Base-by-base conservation (phyloP, 2,329 filamentous ascomycete species). In the Fusarium dimerum region DNA sequence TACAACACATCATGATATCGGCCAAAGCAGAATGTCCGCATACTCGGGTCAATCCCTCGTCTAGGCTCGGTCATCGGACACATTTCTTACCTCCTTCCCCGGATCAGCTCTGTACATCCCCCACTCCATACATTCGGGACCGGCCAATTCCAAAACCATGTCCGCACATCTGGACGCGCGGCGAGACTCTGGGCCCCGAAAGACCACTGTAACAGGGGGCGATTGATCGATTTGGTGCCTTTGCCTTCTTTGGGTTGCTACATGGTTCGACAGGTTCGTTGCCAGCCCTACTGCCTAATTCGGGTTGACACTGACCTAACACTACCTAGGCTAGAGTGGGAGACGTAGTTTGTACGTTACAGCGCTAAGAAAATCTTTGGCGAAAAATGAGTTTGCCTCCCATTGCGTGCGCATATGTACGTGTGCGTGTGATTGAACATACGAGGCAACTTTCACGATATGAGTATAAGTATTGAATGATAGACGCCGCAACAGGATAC, bases 271-370 rank as follows among this genome's bases (percentile, higher is more conserved):
- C 13, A 50, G 42, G 39, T n/a, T 36, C 32, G 32, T 36, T 30
- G 52, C 45, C 52, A 53, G 45, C 59, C 54, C 50, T 65, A 60
- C 63, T 65, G 61, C 62, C 55, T 66, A 43, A 26, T 7, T 26
- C 7, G 20, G 20, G 20, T 26, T 26, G 20, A 26, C 20, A 26
- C 43, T 54, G 44, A 45, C 53, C 26, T 26, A 26, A 26, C 20
- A 26, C 20, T n/a, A 11, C 30, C 30, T 36, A 49, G 54, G 46
- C 39, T 40, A 41, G 48, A 47, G 50, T 51, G 56, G 26, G n/a
- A 46, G 51, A 15, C 32, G 30, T 32, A 51, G 57, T 48, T 51
- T 60, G 52, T 53, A 26, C 16, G 40, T 26, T 29, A 47, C 51
- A 48, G 52, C 50, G 47, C 32, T 36, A 36, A 36, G 32, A 36